A percentile compares a stretch with the other conserved stretches of the same genome.
Conservation (phyloP, 2,329 filamentous ascomycete species). For the Aspergillus quadrilineatus region DNA sequence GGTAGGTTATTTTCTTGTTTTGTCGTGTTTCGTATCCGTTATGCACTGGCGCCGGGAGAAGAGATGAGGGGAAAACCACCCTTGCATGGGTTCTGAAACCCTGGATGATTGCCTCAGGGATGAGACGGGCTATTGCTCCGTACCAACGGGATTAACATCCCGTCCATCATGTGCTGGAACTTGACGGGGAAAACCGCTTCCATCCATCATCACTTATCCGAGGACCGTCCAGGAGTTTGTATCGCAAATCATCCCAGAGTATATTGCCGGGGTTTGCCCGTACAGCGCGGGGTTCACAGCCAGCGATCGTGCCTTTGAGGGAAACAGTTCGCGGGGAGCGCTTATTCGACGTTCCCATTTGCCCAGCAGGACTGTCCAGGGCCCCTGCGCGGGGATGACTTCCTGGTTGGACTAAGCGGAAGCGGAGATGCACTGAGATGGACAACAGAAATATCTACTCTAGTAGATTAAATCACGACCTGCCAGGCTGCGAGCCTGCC, state of each 20-base stretch:
- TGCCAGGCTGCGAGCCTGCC: neutral
- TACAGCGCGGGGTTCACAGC: conserved; percentile 7
- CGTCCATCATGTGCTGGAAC: neutral
- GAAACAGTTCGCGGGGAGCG: conserved; percentile 17
- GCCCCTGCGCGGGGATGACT: conserved; percentile 13
- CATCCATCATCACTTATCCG: neutral
- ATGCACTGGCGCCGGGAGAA: neutral
- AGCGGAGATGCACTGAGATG: neutral
- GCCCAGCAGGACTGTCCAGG: conserved; percentile 10
- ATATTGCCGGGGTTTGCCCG: conserved; percentile 4
- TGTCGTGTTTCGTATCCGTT: neutral
- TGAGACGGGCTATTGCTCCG: neutral
- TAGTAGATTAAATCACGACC: conserved; percentile 1
- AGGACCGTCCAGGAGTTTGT: neutral
- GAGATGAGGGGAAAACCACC: conserved; percentile 1
- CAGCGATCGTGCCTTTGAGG: conserved; percentile 10
- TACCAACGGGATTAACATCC: neutral
- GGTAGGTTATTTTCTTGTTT: conserved; percentile 1
- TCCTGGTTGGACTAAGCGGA: conserved; percentile 11
- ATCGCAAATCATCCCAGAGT: neutral
- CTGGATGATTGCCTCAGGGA: neutral
- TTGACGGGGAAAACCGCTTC: neutral
- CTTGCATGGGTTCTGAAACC: conserved; percentile 4
- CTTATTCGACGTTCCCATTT: conserved; percentile 17
- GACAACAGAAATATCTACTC: neutral